Conservation (phyloP, 257 asterid genomes). For the Penstemon eatonii region DNA sequence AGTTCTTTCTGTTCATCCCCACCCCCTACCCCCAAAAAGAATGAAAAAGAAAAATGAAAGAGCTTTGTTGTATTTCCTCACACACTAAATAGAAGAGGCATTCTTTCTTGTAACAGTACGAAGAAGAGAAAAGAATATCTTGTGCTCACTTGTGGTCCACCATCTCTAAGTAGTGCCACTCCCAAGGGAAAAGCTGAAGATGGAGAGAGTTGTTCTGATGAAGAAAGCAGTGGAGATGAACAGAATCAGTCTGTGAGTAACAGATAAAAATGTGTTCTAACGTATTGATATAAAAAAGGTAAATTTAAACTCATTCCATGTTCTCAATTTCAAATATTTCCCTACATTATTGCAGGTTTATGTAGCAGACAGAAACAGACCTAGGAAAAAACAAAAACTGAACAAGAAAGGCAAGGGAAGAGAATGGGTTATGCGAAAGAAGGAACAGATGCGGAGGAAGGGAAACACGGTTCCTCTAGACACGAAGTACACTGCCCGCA, state of each 20-base stretch:
- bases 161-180: slow-evolving; percentile 61
- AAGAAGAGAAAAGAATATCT: slow-evolving; percentile 88
- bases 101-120: slow-evolving; percentile 47
- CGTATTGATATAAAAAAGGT: not conserved
- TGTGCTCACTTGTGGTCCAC: slow-evolving; percentile 86
- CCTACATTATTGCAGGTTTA: slow-evolving; percentile 46
- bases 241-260: slow-evolving; percentile 64
- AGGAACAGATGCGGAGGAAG: slow-evolving; percentile 77
- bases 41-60: not conserved
- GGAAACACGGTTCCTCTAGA: slow-evolving; percentile 77
- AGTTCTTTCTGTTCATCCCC: not conserved
- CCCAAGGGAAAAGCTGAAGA: slow-evolving; percentile 70
- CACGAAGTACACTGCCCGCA: slow-evolving; percentile 83
- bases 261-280: not conserved
- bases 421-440: slow-evolving; percentile 73
- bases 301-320: not conserved
- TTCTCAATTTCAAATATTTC: not conserved
- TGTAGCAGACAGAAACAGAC: slow-evolving; percentile 75
- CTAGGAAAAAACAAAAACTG: slow-evolving; percentile 73
- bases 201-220: slow-evolving; percentile 72
- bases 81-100: not conserved
- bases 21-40: not conserved
- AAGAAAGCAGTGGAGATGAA: slow-evolving; percentile 72
- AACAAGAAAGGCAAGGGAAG: slow-evolving; percentile 80
- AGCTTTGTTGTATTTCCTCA: not conserved